Evolutionary conservation across 1,284 basidiomycete species (phyloP).

Genomic region (Salmacisia buchloeana): DNA sequence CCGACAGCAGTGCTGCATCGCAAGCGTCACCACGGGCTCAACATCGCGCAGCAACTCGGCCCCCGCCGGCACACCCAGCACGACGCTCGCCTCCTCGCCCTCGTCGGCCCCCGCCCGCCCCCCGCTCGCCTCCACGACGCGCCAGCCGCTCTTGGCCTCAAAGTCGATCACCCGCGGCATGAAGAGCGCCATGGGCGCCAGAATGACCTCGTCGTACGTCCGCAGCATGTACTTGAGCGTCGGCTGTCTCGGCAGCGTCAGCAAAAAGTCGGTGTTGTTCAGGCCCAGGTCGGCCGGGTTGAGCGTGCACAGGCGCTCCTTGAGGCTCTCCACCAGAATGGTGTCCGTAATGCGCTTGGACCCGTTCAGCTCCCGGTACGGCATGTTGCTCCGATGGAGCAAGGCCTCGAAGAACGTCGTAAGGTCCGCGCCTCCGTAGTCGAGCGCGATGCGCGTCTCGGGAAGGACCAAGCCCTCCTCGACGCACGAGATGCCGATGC

Average conservation of each 20-base stretch:
- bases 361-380: slow-evolving; percentile 71
- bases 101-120: slow-evolving; percentile 26
- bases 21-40: slow-evolving; percentile 24
- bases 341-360: slow-evolving; percentile 31
- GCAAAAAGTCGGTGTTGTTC: slow-evolving; percentile 66
- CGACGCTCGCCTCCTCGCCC: slow-evolving; percentile 21
- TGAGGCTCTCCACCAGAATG: slow-evolving; percentile 40
- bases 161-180: slow-evolving; percentile 87
- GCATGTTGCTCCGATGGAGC: slow-evolving; percentile 74
- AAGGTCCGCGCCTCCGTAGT: slow-evolving; percentile 88
- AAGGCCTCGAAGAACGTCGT: slow-evolving; percentile 80
- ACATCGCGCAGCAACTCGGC: not conserved
- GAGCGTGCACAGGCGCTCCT: slow-evolving; percentile 42
- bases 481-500: slow-evolving; percentile 82
- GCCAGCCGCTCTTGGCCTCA: slow-evolving; percentile 60
- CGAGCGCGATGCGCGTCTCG: slow-evolving; percentile 79
- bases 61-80: not conserved
- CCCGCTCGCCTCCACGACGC: slow-evolving; percentile 15
- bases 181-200: slow-evolving; percentile 88
- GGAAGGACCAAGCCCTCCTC: slow-evolving; percentile 86
- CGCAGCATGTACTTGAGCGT: slow-evolving; percentile 84
- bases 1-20: slow-evolving; percentile 35
- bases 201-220: slow-evolving; percentile 90
- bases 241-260: slow-evolving; percentile 65
- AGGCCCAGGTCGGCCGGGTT: slow-evolving; percentile 45